These are phyloP conservation scores for Boletus tomentosulus DNA, from an alignment of 768 basidiomycete genomes.

Conservation along the genomic window DNA sequence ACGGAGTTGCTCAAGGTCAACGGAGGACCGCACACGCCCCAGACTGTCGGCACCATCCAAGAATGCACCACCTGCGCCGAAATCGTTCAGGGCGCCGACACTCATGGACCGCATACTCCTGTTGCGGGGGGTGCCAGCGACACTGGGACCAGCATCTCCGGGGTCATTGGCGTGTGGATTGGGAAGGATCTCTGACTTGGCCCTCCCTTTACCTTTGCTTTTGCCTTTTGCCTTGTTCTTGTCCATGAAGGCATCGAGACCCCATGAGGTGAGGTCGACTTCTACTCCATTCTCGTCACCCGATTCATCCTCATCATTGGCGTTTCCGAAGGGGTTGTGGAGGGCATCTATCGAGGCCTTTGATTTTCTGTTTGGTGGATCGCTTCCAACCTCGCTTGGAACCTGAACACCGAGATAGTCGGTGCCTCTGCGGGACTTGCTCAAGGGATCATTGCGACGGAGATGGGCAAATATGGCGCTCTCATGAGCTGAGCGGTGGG, in stretches of 20 bases:
- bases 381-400: constrained; percentile 59
- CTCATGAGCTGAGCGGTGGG: constrained; percentile 66
- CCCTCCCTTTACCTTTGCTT: constrained; percentile 37
- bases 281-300: constrained; percentile 51
- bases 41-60: constrained; percentile 34
- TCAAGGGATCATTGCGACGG: constrained; percentile 50
- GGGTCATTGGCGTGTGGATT: constrained; percentile 38
- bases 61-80: constrained; percentile 45
- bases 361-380: constrained; percentile 45
- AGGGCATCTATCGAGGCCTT: constrained; percentile 58
- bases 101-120: constrained; percentile 61
- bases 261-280: constrained; percentile 82
- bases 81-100: constrained; percentile 56
- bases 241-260: constrained; percentile 70
- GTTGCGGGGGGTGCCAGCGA: constrained; percentile 36
- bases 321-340: constrained; percentile 71
- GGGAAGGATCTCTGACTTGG: constrained; percentile 38
- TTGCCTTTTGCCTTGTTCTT: constrained; percentile 54
- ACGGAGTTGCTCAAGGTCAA: constrained; percentile 49
- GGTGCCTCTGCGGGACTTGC: constrained; percentile 47
- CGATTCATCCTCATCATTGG: constrained; percentile 52
- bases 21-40: constrained; percentile 54
- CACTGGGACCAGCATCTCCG: constrained; percentile 41
- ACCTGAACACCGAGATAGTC: constrained; percentile 68
- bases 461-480: constrained; percentile 85